Evolutionary conservation across 768 basidiomycete genomes (phyloP), one percentile per base, ranked within the genome.

Genomic region (Galerina sulciceps): DNA sequence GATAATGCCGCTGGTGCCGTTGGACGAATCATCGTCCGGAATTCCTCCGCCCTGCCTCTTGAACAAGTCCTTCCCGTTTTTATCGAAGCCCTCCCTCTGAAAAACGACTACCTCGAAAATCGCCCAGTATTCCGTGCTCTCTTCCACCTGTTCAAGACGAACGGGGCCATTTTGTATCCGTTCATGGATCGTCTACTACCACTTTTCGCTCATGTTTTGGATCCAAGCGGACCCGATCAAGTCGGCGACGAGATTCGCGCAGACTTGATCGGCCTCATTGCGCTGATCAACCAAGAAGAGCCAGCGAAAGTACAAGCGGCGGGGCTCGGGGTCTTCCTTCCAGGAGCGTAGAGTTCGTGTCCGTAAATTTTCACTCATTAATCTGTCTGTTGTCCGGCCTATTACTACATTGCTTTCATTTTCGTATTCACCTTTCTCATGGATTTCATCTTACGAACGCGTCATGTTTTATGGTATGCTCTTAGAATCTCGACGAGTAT

Each of bases 1-100:
- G 97, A 99, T 75, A 99, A 99, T 72, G 97, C 97, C n/a, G 85
- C 90, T 8, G 97, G 97, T 43, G 93, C 95, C 22, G 91, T 99
- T 52, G 87, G 87, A 4, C 89, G 97, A 14, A 82, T 99, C 71
- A 90, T 99, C 69, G 71, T 86, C 66, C 90, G 90, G 69, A 95
- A 94, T 73, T 75, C 82, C 4, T 70, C 77, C 11, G 93, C 89
- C 13, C 75, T 99, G 15, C 96, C 96, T 22, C 86, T 98, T 38
- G 92, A 94, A 50, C 89, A 94, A 73, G 94, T 97, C 51, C 84
- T 98, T 10, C 94, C 94, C 2, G 80, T 93, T 53, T 85, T 99
- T 69, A 75, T 97, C 57, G 81, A 77, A 22, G 88, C 90, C 34
- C 82, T 99, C 10, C 97, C 97, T 6, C 77, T 99, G 61, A 88